phyloP scores from a whole-genome alignment of 2,329 filamentous ascomycete genomes.

The Botrytis pseudocinerea region DNA sequence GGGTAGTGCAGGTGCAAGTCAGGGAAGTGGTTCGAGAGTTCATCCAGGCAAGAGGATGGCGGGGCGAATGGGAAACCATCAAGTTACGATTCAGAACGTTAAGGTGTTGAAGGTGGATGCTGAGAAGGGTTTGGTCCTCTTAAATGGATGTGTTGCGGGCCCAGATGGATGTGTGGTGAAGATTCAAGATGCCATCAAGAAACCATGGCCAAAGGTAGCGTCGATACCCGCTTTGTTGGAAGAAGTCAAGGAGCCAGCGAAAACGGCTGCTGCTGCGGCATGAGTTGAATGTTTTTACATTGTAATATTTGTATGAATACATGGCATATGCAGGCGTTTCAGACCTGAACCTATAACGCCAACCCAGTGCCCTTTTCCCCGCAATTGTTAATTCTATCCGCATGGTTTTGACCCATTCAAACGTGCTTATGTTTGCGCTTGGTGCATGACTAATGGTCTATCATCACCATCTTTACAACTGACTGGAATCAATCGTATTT shows the following conservation, averaged over 20 bases:
- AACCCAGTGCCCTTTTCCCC: slow-evolving; percentile 22
- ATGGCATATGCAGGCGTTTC: slow-evolving; percentile 35
- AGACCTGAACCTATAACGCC: slow-evolving; percentile 31
- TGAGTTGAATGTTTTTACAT: slow-evolving; percentile 31
- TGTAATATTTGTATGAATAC: slow-evolving; percentile 38
- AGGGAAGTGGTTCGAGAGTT: slow-evolving; percentile 90
- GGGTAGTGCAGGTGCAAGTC: slow-evolving; percentile 84
- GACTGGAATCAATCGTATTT: not conserved
- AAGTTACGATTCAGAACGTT: slow-evolving; percentile 87
- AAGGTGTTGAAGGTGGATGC: slow-evolving; percentile 85
- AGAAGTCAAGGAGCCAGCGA: slow-evolving; percentile 50
- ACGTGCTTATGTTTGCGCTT: not conserved
- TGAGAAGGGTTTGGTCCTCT: slow-evolving; percentile 82
- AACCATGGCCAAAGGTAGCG: slow-evolving; percentile 61
- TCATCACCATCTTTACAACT: not conserved
- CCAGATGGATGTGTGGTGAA: slow-evolving; percentile 84
- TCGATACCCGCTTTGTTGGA: slow-evolving; percentile 51
- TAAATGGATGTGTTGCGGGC: slow-evolving; percentile 83
- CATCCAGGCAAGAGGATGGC: slow-evolving; percentile 98
- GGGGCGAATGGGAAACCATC: slow-evolving; percentile 88
- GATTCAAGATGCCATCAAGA: slow-evolving; percentile 89
- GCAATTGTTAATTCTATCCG: slow-evolving; percentile 17
- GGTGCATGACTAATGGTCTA: not conserved
- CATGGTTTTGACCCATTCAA: not conserved
- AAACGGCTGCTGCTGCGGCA: slow-evolving; percentile 20